Evolutionary conservation across 345 rosid genomes (phyloP), one percentile per base, ranked within the genome.

Genomic region (Punica granatum): DNA sequence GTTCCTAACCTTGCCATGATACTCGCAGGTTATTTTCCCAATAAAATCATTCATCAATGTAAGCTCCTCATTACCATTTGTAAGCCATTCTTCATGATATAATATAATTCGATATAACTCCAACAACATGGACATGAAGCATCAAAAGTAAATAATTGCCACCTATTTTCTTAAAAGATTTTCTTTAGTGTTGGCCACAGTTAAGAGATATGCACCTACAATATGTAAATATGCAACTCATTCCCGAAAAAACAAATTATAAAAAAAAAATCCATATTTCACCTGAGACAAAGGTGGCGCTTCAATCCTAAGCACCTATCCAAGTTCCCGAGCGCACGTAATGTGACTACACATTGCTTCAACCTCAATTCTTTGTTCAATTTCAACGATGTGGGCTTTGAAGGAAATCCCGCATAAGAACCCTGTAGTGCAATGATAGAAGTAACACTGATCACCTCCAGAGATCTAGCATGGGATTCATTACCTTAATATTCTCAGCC

Each of bases 341-440:
- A 67, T 32, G 69, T 77, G 43, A 78, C 69, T 68, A 79, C 68
- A 77, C 74, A 77, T 65, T 79, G 79, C 83, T 63, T 87, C 67
- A 76, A 66, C 39, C 62, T 67, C 75, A 84, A 74, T 60, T 87
- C 89, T 75, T 68, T 87, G 81, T 28, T 56, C 14, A 26, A 28
- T 56, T 81, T 83, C 87, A 85, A 79, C 76, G 90, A 70, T 63
- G 80, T 81, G 70, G 79, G 77, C 78, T 83, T 82, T 4, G 78
- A 66, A 67, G 89, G 84, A 80, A 77, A 74, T 63, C 83, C 63
- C 65, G 81, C 83, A 77, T 67, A 75, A 71, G 96, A 88, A 84
- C 86, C 92, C 98, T 92, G 82, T 69, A 71, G 31, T 64, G 34
- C 73, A 61, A 75, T 23, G 58, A 32, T 53, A 2, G 46, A n/a